phyloP scores from a whole-genome alignment of 2,329 filamentous ascomycete species.

The Penicillium thymicola region DNA sequence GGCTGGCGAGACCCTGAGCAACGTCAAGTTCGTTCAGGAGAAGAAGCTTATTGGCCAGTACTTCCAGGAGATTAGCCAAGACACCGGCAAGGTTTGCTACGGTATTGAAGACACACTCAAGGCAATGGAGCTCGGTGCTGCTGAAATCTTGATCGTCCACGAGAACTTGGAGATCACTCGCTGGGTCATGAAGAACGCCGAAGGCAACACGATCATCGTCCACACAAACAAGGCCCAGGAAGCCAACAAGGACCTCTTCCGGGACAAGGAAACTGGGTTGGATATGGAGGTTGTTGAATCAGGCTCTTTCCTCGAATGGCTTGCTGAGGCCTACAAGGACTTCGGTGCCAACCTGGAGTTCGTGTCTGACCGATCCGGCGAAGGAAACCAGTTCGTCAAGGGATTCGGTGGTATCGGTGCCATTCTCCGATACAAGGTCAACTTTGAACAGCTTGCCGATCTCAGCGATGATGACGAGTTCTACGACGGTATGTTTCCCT shows the following conservation, averaged over 20 bases:
- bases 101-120: conserved; percentile 97
- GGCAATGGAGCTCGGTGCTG: conserved; percentile 90
- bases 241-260: conserved; percentile 74
- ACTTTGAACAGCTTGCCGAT: conserved; percentile 98
- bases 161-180: conserved; percentile 95
- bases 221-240: conserved; percentile 90
- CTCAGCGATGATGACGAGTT: conserved; percentile 88
- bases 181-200: conserved; percentile 80
- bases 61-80: conserved; percentile 98
- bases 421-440: conserved; percentile 98
- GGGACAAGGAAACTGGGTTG: conserved; percentile 91
- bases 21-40: conserved; percentile 99
- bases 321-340: conserved; percentile 96
- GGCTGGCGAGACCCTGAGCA: conserved; percentile 89
- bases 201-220: conserved; percentile 68
- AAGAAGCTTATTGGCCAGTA: conserved; percentile 99
- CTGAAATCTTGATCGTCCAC: conserved; percentile 91
- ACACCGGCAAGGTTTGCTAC: conserved; percentile 95
- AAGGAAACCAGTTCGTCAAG: conserved; percentile 99
- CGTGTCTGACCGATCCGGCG: conserved; percentile 93
- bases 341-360: conserved; percentile 96
- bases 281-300: conserved; percentile 94
- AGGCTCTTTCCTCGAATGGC: conserved; percentile 97
- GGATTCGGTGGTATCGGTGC: conserved; percentile 98
- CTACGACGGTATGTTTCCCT: conserved; percentile 70